Conservation (phyloP, 2,329 filamentous ascomycete genomes). For the Cladobotryum mycophilum region DNA sequence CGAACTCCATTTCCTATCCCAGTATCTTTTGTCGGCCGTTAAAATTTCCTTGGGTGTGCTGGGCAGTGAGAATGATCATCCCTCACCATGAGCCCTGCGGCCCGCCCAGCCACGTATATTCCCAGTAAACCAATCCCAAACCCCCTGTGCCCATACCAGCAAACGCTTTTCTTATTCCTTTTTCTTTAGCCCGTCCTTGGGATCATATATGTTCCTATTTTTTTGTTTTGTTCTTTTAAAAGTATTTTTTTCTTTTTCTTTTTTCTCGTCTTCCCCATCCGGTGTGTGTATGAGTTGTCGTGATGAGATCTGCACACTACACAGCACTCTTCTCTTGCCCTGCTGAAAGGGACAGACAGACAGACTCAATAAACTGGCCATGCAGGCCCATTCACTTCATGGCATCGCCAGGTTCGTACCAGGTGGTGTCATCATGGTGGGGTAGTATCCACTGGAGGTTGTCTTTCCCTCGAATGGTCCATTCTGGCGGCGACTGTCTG, state of each 20-base stretch:
- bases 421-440: constrained; percentile 34
- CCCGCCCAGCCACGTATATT: constrained; percentile 9
- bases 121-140: constrained; percentile 1
- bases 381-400: constrained; percentile 8
- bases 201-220: no score
- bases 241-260: no score
- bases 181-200: no score
- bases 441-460: constrained; percentile 48
- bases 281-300: not conserved
- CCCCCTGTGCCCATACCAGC: not conserved
- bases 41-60: not conserved
- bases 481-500: constrained; percentile 32
- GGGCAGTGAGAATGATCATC: not conserved
- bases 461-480: constrained; percentile 49
- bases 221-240: no score
- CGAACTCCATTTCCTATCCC: not conserved
- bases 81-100: constrained; percentile 10
- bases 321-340: not conserved
- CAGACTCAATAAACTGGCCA: no score
- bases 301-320: not conserved
- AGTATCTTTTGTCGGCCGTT: not conserved
- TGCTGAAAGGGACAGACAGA: no score
- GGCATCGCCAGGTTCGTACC: constrained; percentile 39
- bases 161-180: not conserved
- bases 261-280: no score